Evolutionary conservation across 179 eudicot species (phyloP).

Genomic region (Corrigiola litoralis): DNA sequence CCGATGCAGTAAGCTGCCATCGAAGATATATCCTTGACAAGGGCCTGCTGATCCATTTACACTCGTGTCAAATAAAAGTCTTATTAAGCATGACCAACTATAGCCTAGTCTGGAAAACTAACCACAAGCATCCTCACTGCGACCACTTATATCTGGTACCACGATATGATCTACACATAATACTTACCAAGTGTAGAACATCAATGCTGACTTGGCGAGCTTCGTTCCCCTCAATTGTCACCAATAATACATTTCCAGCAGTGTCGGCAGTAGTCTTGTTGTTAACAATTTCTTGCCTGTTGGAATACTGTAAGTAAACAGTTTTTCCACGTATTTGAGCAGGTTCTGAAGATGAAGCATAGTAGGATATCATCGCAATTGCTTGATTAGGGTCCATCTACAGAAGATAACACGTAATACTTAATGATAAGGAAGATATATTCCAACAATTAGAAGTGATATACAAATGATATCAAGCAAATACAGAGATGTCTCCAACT

Average conservation of each 20-base stretch:
- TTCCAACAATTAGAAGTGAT: neutral
- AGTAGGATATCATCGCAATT: slow-evolving; percentile 96
- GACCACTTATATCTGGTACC: slow-evolving; percentile 31
- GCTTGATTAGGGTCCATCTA: slow-evolving; percentile 97
- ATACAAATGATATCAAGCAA: neutral
- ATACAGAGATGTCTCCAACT: neutral
- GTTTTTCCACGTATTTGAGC: slow-evolving; percentile 99
- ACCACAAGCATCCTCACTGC: slow-evolving; percentile 35
- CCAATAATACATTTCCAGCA: slow-evolving; percentile 90
- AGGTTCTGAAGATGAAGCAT: slow-evolving; percentile 98
- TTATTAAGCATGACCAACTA: slow-evolving; percentile 53
- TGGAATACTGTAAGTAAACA: slow-evolving; percentile 95
- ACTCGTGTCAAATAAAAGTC: slow-evolving; percentile 69
- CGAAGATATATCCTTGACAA: slow-evolving; percentile 91
- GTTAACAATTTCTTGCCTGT: slow-evolving; percentile 97
- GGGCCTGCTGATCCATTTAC: slow-evolving; percentile 99
- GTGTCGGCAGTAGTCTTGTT: slow-evolving; percentile 97
- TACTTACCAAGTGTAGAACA: slow-evolving; percentile 91
- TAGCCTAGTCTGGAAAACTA: slow-evolving; percentile 47
- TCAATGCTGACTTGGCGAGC: slow-evolving; percentile 99
- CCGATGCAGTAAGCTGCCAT: slow-evolving; percentile 99
- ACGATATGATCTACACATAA: slow-evolving; percentile 23
- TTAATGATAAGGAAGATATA: slow-evolving; percentile 9
- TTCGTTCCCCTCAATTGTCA: slow-evolving; percentile 94
- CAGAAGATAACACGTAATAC: slow-evolving; percentile 2